Evolutionary conservation across 2,329 filamentous ascomycete species (phyloP), one percentile per base, ranked within the genome.

Genomic region (Colletotrichum sublineola): DNA sequence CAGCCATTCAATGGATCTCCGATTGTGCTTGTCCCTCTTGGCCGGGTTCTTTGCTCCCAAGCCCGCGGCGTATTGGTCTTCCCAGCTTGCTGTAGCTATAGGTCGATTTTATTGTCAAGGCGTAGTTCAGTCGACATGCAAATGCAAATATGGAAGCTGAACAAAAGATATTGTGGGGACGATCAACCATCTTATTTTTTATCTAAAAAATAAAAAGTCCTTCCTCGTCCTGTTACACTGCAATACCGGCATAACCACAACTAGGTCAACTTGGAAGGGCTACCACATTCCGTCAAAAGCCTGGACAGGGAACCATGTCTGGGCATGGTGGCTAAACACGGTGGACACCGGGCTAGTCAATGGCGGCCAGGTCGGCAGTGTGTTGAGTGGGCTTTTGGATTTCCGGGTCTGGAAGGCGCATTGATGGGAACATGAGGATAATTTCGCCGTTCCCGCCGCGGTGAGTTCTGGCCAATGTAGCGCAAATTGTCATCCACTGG

Each of bases 341-440:
- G 64, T 38, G 40, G 24, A n/a, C 52, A 18, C 44, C 56, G 67
- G 5, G 38, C 63, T 33, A 33, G n/a, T 48, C 50, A 33, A 14
- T 52, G 40, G 42, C 24, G 20, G 36, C 33, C 50, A 58, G 52
- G 63, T 63, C 63, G 36, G 57, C 24, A 24, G 20, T 31, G 29
- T 18, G 48, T 55, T 48, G 15, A 38, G 38, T 33, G 56, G 56
- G 24, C 12, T 36, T 63, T 52, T 33, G 4, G 11, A 14, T 42
- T 42, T 63, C 52, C 15, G 36, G 24, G 40, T 44, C 55, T 57
- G 66, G 53, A 72, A 65, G 48, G 70, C 60, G 71, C 71, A 73
- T 73, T 71, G 68, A 71, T 31, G 68, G 36, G 50, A 71, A 71
- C 67, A 73, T 71, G 50, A 73, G 36, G 31, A 73, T 63, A 71